Evolutionary conservation across 306 rosid genomes (phyloP).

Genomic region (Rosa persica): DNA sequence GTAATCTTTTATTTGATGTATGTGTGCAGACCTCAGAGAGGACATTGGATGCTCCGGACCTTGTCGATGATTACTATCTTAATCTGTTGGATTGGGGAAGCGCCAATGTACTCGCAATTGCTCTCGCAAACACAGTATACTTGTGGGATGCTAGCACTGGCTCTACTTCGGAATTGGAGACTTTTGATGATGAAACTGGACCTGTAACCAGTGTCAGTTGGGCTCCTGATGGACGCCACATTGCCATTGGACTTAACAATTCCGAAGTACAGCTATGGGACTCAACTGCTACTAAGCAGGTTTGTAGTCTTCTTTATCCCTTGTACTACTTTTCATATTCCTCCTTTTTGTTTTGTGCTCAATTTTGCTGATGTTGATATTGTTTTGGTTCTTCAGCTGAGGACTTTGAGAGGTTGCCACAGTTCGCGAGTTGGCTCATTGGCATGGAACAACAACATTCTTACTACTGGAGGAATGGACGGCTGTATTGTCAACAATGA

Average conservation of each 20-base stretch:
- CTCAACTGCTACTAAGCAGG: constrained; percentile 47
- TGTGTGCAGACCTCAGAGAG: constrained; percentile 62
- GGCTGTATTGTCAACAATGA: constrained; percentile 63
- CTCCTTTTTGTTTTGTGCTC: not conserved
- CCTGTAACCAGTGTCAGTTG: constrained; percentile 70
- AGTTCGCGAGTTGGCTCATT: constrained; percentile 62
- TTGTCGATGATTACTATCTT: constrained; percentile 67
- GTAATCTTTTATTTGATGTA: constrained; percentile 8
- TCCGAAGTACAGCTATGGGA: constrained; percentile 83
- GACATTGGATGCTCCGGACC: constrained; percentile 80
- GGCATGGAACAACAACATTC: constrained; percentile 74
- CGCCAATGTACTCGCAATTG: constrained; percentile 57
- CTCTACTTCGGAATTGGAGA: constrained; percentile 61
- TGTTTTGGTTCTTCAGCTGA: constrained; percentile 42
- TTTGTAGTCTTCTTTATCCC: constrained; percentile 9
- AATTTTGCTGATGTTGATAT: not conserved
- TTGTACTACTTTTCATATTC: not conserved
- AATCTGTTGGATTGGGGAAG: constrained; percentile 79
- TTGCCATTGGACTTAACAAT: constrained; percentile 70
- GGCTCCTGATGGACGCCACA: constrained; percentile 79
- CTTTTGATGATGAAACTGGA: constrained; percentile 65
- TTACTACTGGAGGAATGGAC: constrained; percentile 83
- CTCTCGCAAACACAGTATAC: constrained; percentile 60
- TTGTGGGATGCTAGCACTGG: constrained; percentile 66
- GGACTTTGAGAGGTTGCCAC: constrained; percentile 63